These are phyloP conservation scores for Erysimum cheiri DNA, from an alignment of 441 rosid species.

Conservation along the genomic window DNA sequence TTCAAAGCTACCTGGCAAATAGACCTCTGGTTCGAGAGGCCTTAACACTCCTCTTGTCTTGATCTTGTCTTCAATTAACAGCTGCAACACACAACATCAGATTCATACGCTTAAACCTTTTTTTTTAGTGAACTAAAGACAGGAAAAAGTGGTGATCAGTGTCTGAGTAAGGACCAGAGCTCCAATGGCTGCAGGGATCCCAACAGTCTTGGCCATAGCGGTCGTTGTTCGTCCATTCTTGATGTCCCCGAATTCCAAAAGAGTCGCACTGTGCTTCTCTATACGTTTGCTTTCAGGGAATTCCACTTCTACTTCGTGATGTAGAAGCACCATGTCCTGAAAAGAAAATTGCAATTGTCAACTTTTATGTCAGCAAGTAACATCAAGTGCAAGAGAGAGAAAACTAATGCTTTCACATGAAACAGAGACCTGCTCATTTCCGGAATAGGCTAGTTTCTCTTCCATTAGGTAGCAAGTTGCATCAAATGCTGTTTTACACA, in stretches of 20 bases:
- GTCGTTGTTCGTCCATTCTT: slow-evolving; percentile 65
- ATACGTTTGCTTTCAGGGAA: slow-evolving; percentile 58
- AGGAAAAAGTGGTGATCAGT: slow-evolving; percentile 12
- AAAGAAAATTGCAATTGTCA: slow-evolving; percentile 24
- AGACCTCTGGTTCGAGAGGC: slow-evolving; percentile 86
- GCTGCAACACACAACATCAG: slow-evolving; percentile 50
- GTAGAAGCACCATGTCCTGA: slow-evolving; percentile 97
- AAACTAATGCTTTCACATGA: neutral
- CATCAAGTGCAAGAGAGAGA: slow-evolving; percentile 15
- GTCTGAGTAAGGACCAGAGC: slow-evolving; percentile 65
- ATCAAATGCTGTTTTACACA: slow-evolving; percentile 69
- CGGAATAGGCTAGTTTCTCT: slow-evolving; percentile 74
- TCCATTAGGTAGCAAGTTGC: slow-evolving; percentile 83
- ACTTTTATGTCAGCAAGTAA: slow-evolving; percentile 12
- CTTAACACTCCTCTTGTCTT: slow-evolving; percentile 82
- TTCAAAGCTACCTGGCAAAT: slow-evolving; percentile 68
- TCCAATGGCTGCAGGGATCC: slow-evolving; percentile 86
- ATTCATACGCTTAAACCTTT: slow-evolving; percentile 1
- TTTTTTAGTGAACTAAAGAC: neutral
- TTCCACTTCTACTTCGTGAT: slow-evolving; percentile 86
- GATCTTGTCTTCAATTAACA: slow-evolving; percentile 76
- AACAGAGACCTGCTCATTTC: slow-evolving; percentile 73
- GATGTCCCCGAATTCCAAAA: slow-evolving; percentile 76
- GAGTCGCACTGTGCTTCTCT: slow-evolving; percentile 73
- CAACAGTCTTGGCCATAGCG: slow-evolving; percentile 94